Conservation (phyloP, 768 basidiomycete genomes). For the Russula lepida region DNA sequence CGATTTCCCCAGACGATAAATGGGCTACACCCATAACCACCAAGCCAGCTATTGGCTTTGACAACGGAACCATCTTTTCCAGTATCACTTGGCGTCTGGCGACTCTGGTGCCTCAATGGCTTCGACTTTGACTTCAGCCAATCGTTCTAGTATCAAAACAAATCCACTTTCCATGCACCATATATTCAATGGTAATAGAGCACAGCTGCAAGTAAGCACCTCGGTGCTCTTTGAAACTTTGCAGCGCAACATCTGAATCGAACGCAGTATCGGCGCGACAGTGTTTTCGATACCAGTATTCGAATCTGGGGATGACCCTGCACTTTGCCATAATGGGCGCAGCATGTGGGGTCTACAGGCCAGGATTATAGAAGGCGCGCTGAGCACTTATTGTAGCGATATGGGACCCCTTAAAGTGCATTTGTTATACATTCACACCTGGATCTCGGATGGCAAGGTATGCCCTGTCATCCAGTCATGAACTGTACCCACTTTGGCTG, state of each 20-base stretch:
- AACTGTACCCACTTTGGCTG: background rate
- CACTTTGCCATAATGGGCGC: background rate
- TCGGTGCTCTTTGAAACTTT: slow-evolving; percentile 14
- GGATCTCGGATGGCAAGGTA: slow-evolving; percentile 18
- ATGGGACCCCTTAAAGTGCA: slow-evolving; percentile 2
- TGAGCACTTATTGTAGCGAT: slow-evolving; percentile 1
- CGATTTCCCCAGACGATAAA: slow-evolving; percentile 11
- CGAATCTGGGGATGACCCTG: background rate
- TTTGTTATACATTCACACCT: slow-evolving; percentile 7
- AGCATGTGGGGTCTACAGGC: slow-evolving; percentile 5
- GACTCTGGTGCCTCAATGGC: background rate
- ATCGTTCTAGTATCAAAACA: background rate
- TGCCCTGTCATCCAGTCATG: background rate
- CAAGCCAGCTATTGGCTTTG: background rate
- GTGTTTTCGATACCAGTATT: background rate
- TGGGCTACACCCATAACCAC: slow-evolving; percentile 3
- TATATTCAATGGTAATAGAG: slow-evolving; percentile 17
- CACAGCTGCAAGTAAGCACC: slow-evolving; percentile 3
- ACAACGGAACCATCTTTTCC: slow-evolving; percentile 7
- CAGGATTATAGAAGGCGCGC: background rate
- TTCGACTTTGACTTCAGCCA: background rate
- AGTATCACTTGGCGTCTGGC: background rate
- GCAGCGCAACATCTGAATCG: slow-evolving; percentile 16
- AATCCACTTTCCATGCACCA: slow-evolving; percentile 9
- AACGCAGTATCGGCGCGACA: slow-evolving; percentile 3